Percentiles rank a stretch among this genome's conserved stretches.
These are phyloP conservation scores for Rhytidhysteron rufulum DNA, from an alignment of 2,329 filamentous ascomycete genomes.

Conservation along the genomic window DNA sequence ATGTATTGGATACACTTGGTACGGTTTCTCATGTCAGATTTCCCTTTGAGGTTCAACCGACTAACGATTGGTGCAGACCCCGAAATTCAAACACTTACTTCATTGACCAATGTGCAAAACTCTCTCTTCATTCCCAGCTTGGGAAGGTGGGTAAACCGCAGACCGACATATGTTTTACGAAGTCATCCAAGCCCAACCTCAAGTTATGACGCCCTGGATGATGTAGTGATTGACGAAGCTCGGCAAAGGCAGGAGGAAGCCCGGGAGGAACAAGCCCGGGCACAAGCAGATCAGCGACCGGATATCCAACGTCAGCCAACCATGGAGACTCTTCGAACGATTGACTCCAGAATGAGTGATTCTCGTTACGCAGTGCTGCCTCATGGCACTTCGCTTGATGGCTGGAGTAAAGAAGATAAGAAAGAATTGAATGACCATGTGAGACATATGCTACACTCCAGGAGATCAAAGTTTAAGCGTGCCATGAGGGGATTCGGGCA, in stretches of 20 bases:
- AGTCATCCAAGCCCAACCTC: slow-evolving; percentile 40
- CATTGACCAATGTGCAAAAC: slow-evolving; percentile 85
- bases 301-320: slow-evolving; percentile 22
- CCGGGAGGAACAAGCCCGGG: slow-evolving; percentile 16
- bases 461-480: slow-evolving; percentile 73
- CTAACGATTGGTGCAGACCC: slow-evolving; percentile 61
- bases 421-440: slow-evolving; percentile 80
- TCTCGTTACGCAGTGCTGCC: slow-evolving; percentile 77
- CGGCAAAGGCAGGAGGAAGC: slow-evolving; percentile 18
- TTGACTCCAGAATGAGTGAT: slow-evolving; percentile 65
- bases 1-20: slow-evolving; percentile 67
- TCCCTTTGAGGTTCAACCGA: neutral
- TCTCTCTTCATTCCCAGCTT: slow-evolving; percentile 81
- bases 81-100: slow-evolving; percentile 77
- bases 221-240: slow-evolving; percentile 18
- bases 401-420: slow-evolving; percentile 72
- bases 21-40: slow-evolving; percentile 23
- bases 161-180: slow-evolving; percentile 73
- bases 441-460: slow-evolving; percentile 81
- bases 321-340: slow-evolving; percentile 48
- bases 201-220: slow-evolving; percentile 28
- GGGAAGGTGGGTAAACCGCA: slow-evolving; percentile 70
- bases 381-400: slow-evolving; percentile 66
- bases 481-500: slow-evolving; percentile 75
- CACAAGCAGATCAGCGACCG: slow-evolving; percentile 23